Base-by-base conservation (phyloP, 805 yeast species). In the Starmerella riodocensis region DNA sequence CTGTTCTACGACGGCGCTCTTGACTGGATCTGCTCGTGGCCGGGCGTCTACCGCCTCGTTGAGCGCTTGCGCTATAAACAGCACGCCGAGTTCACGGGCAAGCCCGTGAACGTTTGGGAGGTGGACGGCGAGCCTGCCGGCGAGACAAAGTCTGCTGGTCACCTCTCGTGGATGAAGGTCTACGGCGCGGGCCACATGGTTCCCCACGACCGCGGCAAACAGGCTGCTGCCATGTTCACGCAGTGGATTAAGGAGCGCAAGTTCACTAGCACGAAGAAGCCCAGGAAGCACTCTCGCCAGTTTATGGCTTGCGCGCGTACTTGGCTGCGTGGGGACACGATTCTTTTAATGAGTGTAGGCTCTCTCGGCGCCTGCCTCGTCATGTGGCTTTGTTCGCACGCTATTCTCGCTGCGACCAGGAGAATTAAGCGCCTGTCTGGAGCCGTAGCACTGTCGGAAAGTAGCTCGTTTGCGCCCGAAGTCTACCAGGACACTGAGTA, bases 131-230 rank as follows among this genome's bases (percentile, higher is more conserved):
- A 63, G 47, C 63, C 64, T 43, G 57, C 49, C 6, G 97, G 97
- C 43, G 74, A 78, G 53, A 78, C 76, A 22, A 84, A 83, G 65
- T 78, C 73, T 54, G 70, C 66, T 48, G 76, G 76, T 34, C 67
- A 71, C 43, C 74, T 86, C 51, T 80, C 94, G 4, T 88, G 78
- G 65, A 67, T 83, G 59, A 72, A 94, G 59, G 73, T 86, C 8
- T 86, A 67, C 53, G 88, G 75, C 47, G 96, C 93, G 37, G 96
- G 96, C 21, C 96, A 88, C 63, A 85, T 86, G 95, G 94, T 84
- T 46, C 96, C 96, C 14, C 78, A 64, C 54, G 86, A 86, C 62
- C 88, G 80, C 64, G 93, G 95, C 16, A 75, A 71, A 52, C 68
- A 69, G 53, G 64, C 94, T 2, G 66, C 79, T 47, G 84, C 73